phyloP scores from a whole-genome alignment of 2,329 filamentous ascomycete species.

The Colletotrichum sp. region DNA sequence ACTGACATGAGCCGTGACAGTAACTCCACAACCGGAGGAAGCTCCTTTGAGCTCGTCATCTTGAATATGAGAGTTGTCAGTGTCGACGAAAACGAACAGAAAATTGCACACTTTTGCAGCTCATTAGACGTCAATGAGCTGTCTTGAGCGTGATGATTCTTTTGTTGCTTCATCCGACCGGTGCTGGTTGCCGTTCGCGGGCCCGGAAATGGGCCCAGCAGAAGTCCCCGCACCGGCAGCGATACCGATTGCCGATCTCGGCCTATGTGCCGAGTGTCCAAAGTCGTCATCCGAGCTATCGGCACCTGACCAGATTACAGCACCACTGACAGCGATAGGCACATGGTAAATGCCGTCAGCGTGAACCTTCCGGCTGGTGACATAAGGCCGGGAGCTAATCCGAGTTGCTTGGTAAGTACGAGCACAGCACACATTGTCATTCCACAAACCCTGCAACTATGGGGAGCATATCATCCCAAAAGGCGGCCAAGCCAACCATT shows the following conservation, averaged over 20 bases:
- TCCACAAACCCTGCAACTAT: not conserved
- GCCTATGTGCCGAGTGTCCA: not conserved
- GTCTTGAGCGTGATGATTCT: not conserved
- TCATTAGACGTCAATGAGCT: not conserved
- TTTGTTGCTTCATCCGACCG: not conserved
- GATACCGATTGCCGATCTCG: not conserved
- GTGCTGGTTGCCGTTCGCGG: not conserved
- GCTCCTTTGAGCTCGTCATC: not conserved
- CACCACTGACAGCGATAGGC: not conserved
- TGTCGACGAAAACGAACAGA: accelerated
- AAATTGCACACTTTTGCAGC: not conserved
- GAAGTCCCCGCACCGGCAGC: not conserved
- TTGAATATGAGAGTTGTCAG: accelerated
- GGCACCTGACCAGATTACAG: not conserved
- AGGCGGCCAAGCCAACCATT: not conserved
- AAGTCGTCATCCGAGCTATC: not conserved
- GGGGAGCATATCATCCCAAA: not conserved
- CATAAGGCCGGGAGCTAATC: not conserved
- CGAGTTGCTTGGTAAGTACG: not conserved
- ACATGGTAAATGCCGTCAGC: accelerated
- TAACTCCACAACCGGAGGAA: not conserved
- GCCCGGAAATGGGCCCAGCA: not conserved
- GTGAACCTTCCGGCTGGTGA: accelerated
- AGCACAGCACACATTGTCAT: accelerated
- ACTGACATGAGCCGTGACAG: not conserved